Base-by-base conservation (phyloP, 148 eudicot genomes). In the Simmondsia chinensis region DNA sequence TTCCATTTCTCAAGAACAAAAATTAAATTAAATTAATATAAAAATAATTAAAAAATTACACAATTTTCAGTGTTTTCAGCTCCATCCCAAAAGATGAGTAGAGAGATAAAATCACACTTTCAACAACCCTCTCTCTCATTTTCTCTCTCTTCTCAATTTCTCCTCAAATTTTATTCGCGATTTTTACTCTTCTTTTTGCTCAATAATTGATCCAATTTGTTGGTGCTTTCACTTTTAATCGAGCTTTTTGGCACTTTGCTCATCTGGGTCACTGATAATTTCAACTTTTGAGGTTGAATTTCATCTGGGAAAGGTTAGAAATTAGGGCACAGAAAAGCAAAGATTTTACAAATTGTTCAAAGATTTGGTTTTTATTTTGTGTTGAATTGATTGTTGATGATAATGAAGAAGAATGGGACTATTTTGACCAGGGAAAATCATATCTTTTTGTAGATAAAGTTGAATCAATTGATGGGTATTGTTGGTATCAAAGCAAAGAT, bases 371-470 rank as follows among this genome's bases (percentile, higher is more conserved):
- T 32, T 32, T 25, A 43, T n/a, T n/a, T n/a, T n/a, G n/a, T n/a
- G n/a, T n/a, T n/a, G n/a, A n/a, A n/a, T 59, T 40, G 43, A 15
- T 32, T 43, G 19, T 36, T 44, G 39, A 59, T 46, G 58, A 17
- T 47, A 20, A 42, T 42, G 52, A 63, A 54, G 54, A 73, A 64
- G 56, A 60, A 40, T 44, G 46, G 11, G 35, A 32, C 56, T 19
- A 63, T 69, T 68, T 73, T 73, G 71, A 60, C 74, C 67, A 33
- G 21, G 45, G 52, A 56, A 54, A 61, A n/a, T n/a, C n/a, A n/a
- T n/a, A n/a, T n/a, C n/a, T n/a, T n/a, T n/a, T n/a, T n/a, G n/a
- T n/a, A n/a, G n/a, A n/a, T n/a, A n/a, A n/a, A n/a, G n/a, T n/a
- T n/a, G n/a, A n/a, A n/a, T n/a, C n/a, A n/a, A n/a, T n/a, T n/a